Evolutionary conservation across 352 stramenopile genomes (phyloP).

Genomic region (Phytophthora quininea): DNA sequence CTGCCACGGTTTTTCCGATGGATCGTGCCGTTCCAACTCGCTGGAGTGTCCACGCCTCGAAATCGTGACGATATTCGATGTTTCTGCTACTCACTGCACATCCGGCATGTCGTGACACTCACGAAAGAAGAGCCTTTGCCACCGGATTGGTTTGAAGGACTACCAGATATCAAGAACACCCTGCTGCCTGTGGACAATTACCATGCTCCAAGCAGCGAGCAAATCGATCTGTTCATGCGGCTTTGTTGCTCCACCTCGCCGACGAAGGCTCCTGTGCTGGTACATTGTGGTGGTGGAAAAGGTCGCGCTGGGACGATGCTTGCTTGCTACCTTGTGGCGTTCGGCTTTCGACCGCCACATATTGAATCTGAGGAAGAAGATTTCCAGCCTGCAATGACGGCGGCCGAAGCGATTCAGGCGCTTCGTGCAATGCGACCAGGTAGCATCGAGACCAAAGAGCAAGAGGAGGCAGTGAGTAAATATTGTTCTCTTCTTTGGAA

Average conservation of each 20-base stretch:
- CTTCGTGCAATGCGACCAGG: conserved; percentile 53
- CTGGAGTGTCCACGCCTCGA: conserved; percentile 48
- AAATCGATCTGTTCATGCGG: conserved; percentile 67
- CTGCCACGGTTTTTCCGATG: conserved; percentile 56
- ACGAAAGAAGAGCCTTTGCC: conserved; percentile 44
- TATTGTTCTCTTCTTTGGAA: conserved; percentile 72
- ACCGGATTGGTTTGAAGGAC: conserved; percentile 32
- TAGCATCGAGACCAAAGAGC: conserved; percentile 63
- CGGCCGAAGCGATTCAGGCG: conserved; percentile 43
- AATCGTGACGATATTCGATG: conserved; percentile 38
- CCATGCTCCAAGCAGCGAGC: conserved; percentile 49
- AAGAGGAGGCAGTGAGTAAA: conserved; percentile 47
- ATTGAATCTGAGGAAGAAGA: conserved; percentile 5
- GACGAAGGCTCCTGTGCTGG: conserved; percentile 40
- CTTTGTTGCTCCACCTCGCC: conserved; percentile 30
- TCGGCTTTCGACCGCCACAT: conserved; percentile 50
- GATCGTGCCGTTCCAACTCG: conserved; percentile 49
- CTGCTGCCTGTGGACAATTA: conserved; percentile 68
- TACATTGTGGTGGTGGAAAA: conserved; percentile 74
- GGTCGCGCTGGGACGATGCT: conserved; percentile 67
- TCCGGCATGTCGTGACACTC: conserved; percentile 47
- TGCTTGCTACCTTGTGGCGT: conserved; percentile 69
- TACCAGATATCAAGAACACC: conserved; percentile 39
- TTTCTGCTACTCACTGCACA: conserved; percentile 31
- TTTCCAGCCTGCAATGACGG: conserved; percentile 55